Conservation (phyloP, 306 rosid species). For the Corylus heterophylla region DNA sequence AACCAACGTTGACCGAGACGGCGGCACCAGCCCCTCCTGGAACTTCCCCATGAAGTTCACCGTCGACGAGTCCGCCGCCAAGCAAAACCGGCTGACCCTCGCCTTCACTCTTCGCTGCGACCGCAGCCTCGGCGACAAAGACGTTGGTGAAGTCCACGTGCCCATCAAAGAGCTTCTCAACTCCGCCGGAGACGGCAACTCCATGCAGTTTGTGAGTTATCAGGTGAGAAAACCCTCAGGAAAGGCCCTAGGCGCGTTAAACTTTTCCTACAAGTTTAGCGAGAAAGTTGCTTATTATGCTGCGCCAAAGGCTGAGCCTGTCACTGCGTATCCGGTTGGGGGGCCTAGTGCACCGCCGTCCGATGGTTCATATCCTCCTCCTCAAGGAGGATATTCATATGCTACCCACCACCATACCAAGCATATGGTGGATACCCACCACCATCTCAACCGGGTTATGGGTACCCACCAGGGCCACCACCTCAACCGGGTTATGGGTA, state of each 20-base stretch:
- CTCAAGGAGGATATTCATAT: conserved; percentile 23
- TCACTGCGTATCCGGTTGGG: conserved; percentile 30
- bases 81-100: conserved; percentile 49
- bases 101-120: conserved; percentile 47
- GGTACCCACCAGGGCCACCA: conserved; percentile 27
- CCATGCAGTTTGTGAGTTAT: conserved; percentile 42
- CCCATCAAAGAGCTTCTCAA: conserved; percentile 63
- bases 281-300: conserved; percentile 3
- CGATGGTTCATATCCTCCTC: background rate
- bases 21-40: conserved; percentile 66
- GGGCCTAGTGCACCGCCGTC: conserved; percentile 33
- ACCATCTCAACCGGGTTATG: conserved; percentile 8
- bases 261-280: conserved; percentile 46
- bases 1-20: conserved; percentile 39
- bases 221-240: conserved; percentile 64
- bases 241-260: conserved; percentile 52
- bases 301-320: conserved; percentile 18
- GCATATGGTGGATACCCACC: background rate
- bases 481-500: conserved; percentile 7
- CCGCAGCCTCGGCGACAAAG: conserved; percentile 51
- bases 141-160: conserved; percentile 52
- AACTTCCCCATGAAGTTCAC: conserved; percentile 49
- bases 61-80: conserved; percentile 38
- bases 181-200: conserved; percentile 19
- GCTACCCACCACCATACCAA: conserved; percentile 17